Evolutionary conservation across 2,329 filamentous ascomycete genomes (phyloP), one percentile per base, ranked within the genome.

Genomic region (Penicillium sp.): DNA sequence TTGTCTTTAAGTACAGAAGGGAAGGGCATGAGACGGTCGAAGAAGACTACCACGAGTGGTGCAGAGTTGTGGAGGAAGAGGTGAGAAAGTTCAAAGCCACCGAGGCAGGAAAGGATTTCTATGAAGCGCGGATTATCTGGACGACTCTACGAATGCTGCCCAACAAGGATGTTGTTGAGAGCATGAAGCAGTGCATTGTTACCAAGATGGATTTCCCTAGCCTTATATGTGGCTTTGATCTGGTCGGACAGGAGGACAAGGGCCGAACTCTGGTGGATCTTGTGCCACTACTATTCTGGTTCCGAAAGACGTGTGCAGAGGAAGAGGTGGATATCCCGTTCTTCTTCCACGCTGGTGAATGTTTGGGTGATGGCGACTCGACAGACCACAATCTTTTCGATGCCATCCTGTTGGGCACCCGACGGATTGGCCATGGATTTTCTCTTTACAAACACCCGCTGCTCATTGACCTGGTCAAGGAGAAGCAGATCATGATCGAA

Each of bases 311-410:
- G 58, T 96, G 89, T 65, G 79, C 81, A 0, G 77, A 87, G 62
- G 84, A 89, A 60, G 81, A 79, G 2, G 79, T 96, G 29, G 81
- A 89, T 40, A 82, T 98, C 8, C 91, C 91, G 0, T 95, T 96
- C 74, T 95, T 95, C 74, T 94, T 97, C 73, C 90, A 96, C 66
- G 90, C 91, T 0, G 91, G 90, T 54, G 90, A 96, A 69, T 88
- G 83, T 27, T 80, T 95, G 0, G 89, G 88, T 13, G 82, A 87
- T 50, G 89, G 89, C 23, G 84, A 82, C 56, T 77, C 75, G 16
- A 85, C 86, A 0, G 90, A 96, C 61, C 74, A 81, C 52, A 96
- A 96, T 67, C 77, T 97, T 3, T 95, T 89, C 65, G 90, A 96
- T 65, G 89, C 89, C 0, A 78, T 97, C 11, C 73, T 96, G 7